Evolutionary conservation across 2,329 filamentous ascomycete genomes (phyloP).

Genomic region (Penicillium griseofulvum): DNA sequence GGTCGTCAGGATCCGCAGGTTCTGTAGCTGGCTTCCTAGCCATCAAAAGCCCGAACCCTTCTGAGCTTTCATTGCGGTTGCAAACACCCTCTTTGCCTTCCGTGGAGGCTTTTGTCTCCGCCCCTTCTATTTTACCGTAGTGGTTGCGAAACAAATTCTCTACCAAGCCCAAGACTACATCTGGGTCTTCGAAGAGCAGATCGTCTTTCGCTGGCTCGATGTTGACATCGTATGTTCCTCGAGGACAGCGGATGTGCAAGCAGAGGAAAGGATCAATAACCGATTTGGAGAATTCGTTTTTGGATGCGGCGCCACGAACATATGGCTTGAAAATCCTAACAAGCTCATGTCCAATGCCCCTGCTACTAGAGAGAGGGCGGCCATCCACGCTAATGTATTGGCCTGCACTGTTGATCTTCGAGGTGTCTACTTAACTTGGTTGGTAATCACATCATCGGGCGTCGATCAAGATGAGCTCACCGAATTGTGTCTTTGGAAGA

Average conservation of each 20-base stretch:
- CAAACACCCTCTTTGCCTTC: not conserved
- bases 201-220: conserved; percentile 64
- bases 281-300: conserved; percentile 14
- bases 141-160: conserved; percentile 45
- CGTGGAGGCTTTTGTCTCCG: not conserved
- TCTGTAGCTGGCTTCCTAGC: conserved; percentile 3
- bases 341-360: conserved; percentile 56
- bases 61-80: fast-evolving
- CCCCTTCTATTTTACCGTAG: conserved; percentile 32
- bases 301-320: conserved; percentile 39
- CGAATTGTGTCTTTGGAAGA: conserved; percentile 48
- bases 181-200: conserved; percentile 55
- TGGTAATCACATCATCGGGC: conserved; percentile 9
- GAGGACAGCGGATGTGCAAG: conserved; percentile 54
- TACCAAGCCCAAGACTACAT: conserved; percentile 43
- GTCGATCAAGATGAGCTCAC: conserved; percentile 15
- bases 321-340: conserved; percentile 51
- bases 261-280: conserved; percentile 56
- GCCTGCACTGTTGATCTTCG: conserved; percentile 34
- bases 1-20: not conserved
- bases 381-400: conserved; percentile 59
- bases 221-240: conserved; percentile 59
- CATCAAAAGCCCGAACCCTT: conserved; percentile 15
- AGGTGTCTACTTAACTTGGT: conserved; percentile 33
- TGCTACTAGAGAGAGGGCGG: conserved; percentile 52